Conservation (phyloP, 225 moss, liverwort and hornwort genomes). For the Polytrichum commune region DNA sequence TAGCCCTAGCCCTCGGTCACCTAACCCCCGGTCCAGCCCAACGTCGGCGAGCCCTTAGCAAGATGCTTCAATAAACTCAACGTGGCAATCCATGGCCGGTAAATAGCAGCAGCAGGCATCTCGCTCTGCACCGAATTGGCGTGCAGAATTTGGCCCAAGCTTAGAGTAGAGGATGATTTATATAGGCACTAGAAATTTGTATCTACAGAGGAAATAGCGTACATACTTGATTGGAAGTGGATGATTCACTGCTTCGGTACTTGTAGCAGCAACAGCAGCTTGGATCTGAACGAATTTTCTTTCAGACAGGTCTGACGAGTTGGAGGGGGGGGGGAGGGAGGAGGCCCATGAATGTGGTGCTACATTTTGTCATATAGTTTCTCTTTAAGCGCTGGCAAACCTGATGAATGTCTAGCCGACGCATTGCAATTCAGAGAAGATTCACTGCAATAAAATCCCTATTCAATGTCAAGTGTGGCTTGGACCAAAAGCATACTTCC, state of each 20-base stretch:
- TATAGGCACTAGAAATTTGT: conserved; percentile 7
- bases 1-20: not conserved
- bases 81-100: not conserved
- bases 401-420: too few species aligned
- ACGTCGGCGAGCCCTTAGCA: conserved; percentile 1
- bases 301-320: conserved; percentile 4
- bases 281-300: not conserved
- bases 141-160: not conserved
- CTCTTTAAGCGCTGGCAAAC: too few species aligned
- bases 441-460: too few species aligned
- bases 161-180: not conserved
- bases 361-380: conserved; percentile 4
- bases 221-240: not conserved
- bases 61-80: not conserved
- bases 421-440: too few species aligned
- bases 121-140: conserved; percentile 1
- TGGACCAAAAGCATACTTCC: too few species aligned
- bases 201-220: conserved; percentile 1
- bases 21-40: not conserved
- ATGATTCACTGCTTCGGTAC: not conserved
- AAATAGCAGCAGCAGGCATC: too few species aligned
- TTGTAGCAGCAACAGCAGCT: not conserved
- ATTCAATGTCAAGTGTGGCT: too few species aligned
- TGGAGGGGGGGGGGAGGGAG: too few species aligned
- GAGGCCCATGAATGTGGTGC: conserved; percentile 1